Conservation (phyloP, 495 filamentous ascomycete species). For the Neurospora sublineolata region DNA sequence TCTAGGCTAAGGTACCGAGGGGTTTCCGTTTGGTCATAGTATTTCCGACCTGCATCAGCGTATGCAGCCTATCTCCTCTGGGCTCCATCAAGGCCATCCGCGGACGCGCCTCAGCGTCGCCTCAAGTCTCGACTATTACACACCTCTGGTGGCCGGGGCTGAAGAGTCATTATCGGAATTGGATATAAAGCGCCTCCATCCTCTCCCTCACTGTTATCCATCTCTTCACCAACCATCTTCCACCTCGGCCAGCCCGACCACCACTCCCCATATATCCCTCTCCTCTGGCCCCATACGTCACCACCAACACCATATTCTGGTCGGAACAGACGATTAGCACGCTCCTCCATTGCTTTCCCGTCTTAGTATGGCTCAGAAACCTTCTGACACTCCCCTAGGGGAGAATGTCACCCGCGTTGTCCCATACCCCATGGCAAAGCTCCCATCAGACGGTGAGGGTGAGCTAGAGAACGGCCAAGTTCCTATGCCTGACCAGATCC, state of each 20-base stretch:
- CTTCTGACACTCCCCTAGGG: conserved; percentile 6
- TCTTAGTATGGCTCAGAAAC: conserved; percentile 33
- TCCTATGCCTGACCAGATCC: conserved; percentile 13
- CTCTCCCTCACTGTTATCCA: not conserved
- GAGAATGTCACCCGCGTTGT: conserved; percentile 2
- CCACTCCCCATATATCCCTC: not conserved
- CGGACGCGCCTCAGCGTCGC: not conserved
- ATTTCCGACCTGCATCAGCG: not conserved
- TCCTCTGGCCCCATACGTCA: not conserved
- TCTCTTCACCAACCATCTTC: not conserved
- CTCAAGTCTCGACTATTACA: not conserved
- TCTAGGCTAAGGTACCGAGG: not conserved
- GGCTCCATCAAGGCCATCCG: not conserved
- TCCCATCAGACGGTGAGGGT: conserved; percentile 6
- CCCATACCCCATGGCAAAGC: conserved; percentile 9
- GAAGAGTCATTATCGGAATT: not conserved
- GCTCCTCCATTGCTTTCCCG: conserved; percentile 42
- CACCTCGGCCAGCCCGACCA: conserved; percentile 1
- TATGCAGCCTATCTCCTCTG: not conserved
- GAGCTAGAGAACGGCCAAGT: conserved; percentile 6
- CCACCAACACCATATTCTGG: conserved; percentile 2
- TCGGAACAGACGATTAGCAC: conserved; percentile 35
- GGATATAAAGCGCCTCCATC: not conserved
- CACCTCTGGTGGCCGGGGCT: not conserved
- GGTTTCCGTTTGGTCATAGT: not conserved